A percentile compares a stretch with the other conserved stretches of the same genome.
Conservation (phyloP, 2,329 filamentous ascomycete species). For the Celoporthe dispersa region DNA sequence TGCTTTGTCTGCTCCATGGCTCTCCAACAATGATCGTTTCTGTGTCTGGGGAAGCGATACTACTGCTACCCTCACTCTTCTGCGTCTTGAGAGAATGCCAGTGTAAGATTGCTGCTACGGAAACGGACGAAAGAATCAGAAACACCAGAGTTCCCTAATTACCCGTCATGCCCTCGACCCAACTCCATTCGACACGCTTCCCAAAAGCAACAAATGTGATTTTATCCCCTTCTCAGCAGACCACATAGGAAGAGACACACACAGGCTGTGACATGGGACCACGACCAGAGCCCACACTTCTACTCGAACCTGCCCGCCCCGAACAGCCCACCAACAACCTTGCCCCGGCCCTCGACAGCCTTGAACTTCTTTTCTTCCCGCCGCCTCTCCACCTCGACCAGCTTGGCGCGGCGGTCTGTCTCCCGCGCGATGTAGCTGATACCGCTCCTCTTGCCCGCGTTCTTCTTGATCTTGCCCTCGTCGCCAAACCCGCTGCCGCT, state of each 20-base stretch:
- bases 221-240: neutral
- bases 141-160: neutral
- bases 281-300: neutral
- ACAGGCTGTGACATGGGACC: neutral
- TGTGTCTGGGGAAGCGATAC: no score
- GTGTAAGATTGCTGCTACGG: neutral
- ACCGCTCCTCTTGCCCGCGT: slow-evolving; percentile 63
- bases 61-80: neutral
- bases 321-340: slow-evolving; percentile 63
- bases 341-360: slow-evolving; percentile 60
- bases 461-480: slow-evolving; percentile 63
- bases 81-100: neutral
- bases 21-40: no score
- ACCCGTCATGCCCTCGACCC: neutral
- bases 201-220: neutral
- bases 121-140: neutral
- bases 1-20: neutral
- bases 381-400: slow-evolving; percentile 61
- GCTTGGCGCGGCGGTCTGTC: slow-evolving; percentile 58
- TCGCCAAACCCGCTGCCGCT: slow-evolving; percentile 36
- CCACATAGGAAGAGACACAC: neutral
- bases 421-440: slow-evolving; percentile 65
- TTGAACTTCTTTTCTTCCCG: slow-evolving; percentile 62
- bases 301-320: slow-evolving; percentile 60
- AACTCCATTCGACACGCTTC: neutral